Conservation (phyloP, 73 alveolate genomes). For the Uronychia setigera region DNA sequence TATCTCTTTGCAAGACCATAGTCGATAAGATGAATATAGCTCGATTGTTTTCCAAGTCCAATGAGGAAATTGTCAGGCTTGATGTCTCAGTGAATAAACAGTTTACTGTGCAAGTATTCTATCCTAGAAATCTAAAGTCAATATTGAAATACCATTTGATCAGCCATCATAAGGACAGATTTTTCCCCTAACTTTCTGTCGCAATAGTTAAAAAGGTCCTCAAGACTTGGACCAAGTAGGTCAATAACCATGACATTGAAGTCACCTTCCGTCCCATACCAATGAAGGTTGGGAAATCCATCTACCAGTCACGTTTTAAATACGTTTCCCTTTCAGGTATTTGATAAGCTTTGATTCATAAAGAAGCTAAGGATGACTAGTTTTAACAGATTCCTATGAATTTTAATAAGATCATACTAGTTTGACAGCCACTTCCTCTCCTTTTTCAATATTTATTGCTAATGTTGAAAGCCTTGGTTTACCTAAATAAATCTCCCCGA, state of each 20-base stretch:
- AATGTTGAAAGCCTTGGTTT: slow-evolving; percentile 8
- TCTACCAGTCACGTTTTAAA: slow-evolving; percentile 13
- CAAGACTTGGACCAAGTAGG: slow-evolving; percentile 86
- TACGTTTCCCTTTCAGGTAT: slow-evolving; percentile 52
- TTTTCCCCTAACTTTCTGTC: slow-evolving; percentile 79
- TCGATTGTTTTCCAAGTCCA: slow-evolving; percentile 69
- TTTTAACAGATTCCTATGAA: slow-evolving; percentile 53
- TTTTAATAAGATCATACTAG: slow-evolving; percentile 5
- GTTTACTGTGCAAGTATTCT: slow-evolving; percentile 77
- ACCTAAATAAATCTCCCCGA: slow-evolving; percentile 92
- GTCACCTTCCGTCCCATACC: slow-evolving; percentile 76
- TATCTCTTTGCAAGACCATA: slow-evolving; percentile 76
- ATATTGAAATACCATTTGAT: slow-evolving; percentile 44
- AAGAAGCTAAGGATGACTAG: slow-evolving; percentile 73
- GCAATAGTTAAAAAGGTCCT: slow-evolving; percentile 86
- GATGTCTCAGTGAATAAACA: slow-evolving; percentile 85
- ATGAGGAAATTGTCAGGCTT: slow-evolving; percentile 92
- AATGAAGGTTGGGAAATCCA: slow-evolving; percentile 55
- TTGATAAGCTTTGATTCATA: slow-evolving; percentile 87
- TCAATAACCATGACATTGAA: slow-evolving; percentile 87
- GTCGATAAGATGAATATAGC: slow-evolving; percentile 53
- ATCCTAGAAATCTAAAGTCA: slow-evolving; percentile 55
- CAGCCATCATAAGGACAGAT: slow-evolving; percentile 84
- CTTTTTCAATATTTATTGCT: slow-evolving; percentile 40
- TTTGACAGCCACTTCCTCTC: slow-evolving; percentile 60